Evolutionary conservation across 2,329 filamentous ascomycete species (phyloP), one percentile per base, ranked within the genome.

Genomic region (Nemania abortiva): DNA sequence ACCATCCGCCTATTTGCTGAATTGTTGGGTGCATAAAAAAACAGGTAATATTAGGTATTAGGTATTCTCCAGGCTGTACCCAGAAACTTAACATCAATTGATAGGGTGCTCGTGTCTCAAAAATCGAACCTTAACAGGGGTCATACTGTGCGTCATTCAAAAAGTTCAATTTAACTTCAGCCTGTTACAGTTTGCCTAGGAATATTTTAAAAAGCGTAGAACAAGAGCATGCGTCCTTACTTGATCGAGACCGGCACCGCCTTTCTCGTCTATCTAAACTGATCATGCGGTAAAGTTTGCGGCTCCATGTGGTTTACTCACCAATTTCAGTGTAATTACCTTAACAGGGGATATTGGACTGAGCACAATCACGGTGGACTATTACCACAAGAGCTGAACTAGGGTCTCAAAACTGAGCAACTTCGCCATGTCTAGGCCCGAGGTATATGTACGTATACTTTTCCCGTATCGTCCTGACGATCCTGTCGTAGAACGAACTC

Each of bases 361-460:
- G 20, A 4, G n/a, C 45, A 11, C 13, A 24, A 49, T 49, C 11
- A 20, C 2, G 18, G 5, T 49, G 13, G 45, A 18, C 45, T 7
- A 7, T 3, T 49, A 49, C 42, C 18, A 47, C n/a, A 47, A 6
- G 20, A 54, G 29, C 15, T 29, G 13, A 61, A 47, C 13, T 22
- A 63, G 6, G 50, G 15, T 13, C 34, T 53, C 37, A 39, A 27
- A 15, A 52, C 24, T 27, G 24, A 27, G 24, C 24, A 10, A 37
- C 13, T 24, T 37, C 20, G 20, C 37, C 13, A 55, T 58, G n/a
- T 27, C 13, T 47, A 58, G 37, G 29, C 34, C 47, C n/a, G n/a
- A 54, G 18, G 27, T 20, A 37, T 37, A 37, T 37, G n/a, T 63
- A 58, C 49, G 6, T 13, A 20, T 27, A n/a, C 47, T 9, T 65